These are phyloP conservation scores for Penicillium sp. DNA, from an alignment of 2,329 filamentous ascomycete species.

Conservation along the genomic window DNA sequence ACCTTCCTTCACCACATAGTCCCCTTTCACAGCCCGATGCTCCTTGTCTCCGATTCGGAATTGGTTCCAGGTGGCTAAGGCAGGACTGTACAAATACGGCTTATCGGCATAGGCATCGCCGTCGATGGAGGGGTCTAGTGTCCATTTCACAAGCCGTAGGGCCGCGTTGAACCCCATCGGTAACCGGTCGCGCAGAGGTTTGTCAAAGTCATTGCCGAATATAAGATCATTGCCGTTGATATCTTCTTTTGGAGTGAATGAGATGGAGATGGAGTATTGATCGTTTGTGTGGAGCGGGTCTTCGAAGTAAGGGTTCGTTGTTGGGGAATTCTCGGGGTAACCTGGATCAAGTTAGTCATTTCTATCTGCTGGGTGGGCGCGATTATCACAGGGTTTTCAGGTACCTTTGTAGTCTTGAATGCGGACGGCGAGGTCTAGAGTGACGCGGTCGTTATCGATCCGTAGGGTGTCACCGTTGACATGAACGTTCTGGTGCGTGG, in stretches of 20 bases:
- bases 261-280: constrained; percentile 80
- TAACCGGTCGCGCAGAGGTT: constrained; percentile 79
- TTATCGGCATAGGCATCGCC: constrained; percentile 84
- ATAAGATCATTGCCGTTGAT: constrained; percentile 72
- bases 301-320: constrained; percentile 74
- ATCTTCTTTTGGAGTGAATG: constrained; percentile 67
- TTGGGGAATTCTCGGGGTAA: constrained; percentile 68
- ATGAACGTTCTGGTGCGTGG: constrained; percentile 69
- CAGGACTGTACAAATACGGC: constrained; percentile 82
- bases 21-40: constrained; percentile 27
- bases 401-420: constrained; percentile 61
- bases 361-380: no score
- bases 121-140: constrained; percentile 85
- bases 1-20: constrained; percentile 61
- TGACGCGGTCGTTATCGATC: constrained; percentile 63
- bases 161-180: constrained; percentile 84
- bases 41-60: constrained; percentile 62
- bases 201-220: constrained; percentile 94
- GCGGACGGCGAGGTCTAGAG: constrained; percentile 69
- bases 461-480: constrained; percentile 68
- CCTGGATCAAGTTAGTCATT: constrained; percentile 44
- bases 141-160: constrained; percentile 82
- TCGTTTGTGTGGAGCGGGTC: constrained; percentile 67
- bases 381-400: no score
- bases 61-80: constrained; percentile 75